Evolutionary conservation across 2,329 filamentous ascomycete species (phyloP).

Genomic region (Apiospora sp.): DNA sequence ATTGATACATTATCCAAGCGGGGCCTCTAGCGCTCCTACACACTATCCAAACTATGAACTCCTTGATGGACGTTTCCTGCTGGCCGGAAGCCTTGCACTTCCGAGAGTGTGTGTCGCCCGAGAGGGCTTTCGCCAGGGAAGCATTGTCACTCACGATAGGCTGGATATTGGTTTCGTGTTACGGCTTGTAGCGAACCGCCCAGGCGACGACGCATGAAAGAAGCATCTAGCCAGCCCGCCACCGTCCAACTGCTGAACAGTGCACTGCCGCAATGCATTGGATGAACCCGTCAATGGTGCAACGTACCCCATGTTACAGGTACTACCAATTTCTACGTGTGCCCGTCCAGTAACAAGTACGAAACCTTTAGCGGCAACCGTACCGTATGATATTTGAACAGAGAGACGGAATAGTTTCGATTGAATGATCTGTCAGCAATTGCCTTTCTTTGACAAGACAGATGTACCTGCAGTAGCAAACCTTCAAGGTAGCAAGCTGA

Average conservation of each 20-base stretch:
- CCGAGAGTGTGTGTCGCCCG: background rate
- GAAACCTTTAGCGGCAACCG: no score
- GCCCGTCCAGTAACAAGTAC: no score
- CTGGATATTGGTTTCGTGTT: background rate
- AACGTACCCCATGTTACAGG: background rate
- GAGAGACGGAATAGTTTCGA: background rate
- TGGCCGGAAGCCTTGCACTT: background rate
- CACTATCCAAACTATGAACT: background rate
- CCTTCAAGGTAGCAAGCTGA: background rate
- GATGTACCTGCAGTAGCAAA: background rate
- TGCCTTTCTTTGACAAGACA: background rate
- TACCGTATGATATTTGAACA: background rate
- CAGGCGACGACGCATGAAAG: slow-evolving; percentile 1
- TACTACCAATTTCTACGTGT: background rate
- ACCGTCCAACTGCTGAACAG: background rate
- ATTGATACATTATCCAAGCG: background rate
- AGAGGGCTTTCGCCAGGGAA: background rate
- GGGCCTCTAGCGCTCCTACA: background rate
- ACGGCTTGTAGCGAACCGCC: background rate
- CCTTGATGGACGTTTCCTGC: background rate
- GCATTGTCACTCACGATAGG: background rate
- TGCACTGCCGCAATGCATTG: background rate
- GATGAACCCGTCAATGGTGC: background rate
- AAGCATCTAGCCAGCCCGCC: background rate
- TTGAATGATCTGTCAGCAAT: background rate